phyloP scores from a whole-genome alignment of 169 alveolate species.

The Fabrea salina region DNA sequence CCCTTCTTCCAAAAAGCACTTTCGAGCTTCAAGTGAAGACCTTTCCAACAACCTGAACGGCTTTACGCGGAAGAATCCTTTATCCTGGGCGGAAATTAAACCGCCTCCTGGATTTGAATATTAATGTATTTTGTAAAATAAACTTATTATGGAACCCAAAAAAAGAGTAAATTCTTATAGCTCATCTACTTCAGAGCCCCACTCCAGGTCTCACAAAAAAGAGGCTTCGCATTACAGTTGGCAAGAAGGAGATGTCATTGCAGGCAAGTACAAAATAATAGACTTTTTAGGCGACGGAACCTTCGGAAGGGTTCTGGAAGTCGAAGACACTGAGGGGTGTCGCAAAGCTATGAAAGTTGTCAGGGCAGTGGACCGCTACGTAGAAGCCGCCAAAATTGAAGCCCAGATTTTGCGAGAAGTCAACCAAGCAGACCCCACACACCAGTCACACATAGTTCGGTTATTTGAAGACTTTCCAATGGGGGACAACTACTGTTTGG shows the following conservation, averaged over 20 bases:
- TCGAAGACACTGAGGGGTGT: constrained; percentile 80
- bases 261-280: constrained; percentile 79
- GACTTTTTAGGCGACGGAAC: constrained; percentile 96
- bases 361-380: constrained; percentile 91
- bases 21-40: too few species aligned
- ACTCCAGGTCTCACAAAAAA: too few species aligned
- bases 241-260: constrained; percentile 42
- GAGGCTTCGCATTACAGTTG: too few species aligned
- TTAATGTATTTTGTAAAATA: too few species aligned
- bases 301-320: constrained; percentile 95
- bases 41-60: too few species aligned
- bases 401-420: constrained; percentile 90
- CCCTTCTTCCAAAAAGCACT: too few species aligned
- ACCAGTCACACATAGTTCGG: constrained; percentile 86
- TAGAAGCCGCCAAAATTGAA: constrained; percentile 95
- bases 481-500: constrained; percentile 90
- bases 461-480: constrained; percentile 87
- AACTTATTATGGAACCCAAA: too few species aligned
- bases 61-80: too few species aligned
- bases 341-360: constrained; percentile 92
- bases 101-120: too few species aligned
- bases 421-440: constrained; percentile 77
- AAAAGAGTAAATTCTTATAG: too few species aligned
- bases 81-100: too few species aligned
- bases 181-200: too few species aligned